phyloP scores from a whole-genome alignment of 1,284 basidiomycete species.

The Pyrrhoderma noxium region DNA sequence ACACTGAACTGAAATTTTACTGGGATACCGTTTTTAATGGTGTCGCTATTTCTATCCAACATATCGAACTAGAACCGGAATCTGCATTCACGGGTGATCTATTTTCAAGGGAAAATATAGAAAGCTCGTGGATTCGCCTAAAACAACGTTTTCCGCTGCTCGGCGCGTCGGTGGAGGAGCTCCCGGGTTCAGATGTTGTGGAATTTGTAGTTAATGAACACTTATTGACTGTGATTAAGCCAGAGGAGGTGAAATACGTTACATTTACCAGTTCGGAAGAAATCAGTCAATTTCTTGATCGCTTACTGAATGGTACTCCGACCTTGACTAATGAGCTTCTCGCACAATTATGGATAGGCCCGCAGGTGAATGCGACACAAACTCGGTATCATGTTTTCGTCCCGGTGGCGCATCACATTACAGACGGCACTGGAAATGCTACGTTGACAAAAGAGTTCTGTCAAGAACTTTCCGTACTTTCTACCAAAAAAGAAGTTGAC shows the following conservation, averaged over 20 bases:
- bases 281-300: slow-evolving; percentile 23
- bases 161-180: slow-evolving; percentile 32
- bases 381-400: slow-evolving; percentile 36
- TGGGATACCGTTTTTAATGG: slow-evolving; percentile 38
- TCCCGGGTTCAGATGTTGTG: slow-evolving; percentile 23
- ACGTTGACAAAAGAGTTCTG: slow-evolving; percentile 39
- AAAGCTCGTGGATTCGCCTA: slow-evolving; percentile 34
- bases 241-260: neutral
- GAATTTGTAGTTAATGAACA: slow-evolving; percentile 35
- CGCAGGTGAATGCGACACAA: slow-evolving; percentile 27
- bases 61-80: slow-evolving; percentile 23
- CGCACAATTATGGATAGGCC: slow-evolving; percentile 33
- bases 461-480: slow-evolving; percentile 31
- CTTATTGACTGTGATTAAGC: slow-evolving; percentile 20
- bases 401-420: slow-evolving; percentile 39
- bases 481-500: slow-evolving; percentile 15
- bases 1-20: slow-evolving; percentile 37
- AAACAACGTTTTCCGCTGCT: slow-evolving; percentile 43
- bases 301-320: slow-evolving; percentile 28
- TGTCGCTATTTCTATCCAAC: slow-evolving; percentile 37
- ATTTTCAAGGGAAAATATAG: slow-evolving; percentile 29
- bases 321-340: slow-evolving; percentile 33
- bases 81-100: slow-evolving; percentile 19
- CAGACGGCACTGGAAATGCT: slow-evolving; percentile 40
- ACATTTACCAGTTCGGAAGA: slow-evolving; percentile 11